Evolutionary conservation across 2,329 filamentous ascomycete species (phyloP).

Genomic region (Colletotrichum zoysiae): DNA sequence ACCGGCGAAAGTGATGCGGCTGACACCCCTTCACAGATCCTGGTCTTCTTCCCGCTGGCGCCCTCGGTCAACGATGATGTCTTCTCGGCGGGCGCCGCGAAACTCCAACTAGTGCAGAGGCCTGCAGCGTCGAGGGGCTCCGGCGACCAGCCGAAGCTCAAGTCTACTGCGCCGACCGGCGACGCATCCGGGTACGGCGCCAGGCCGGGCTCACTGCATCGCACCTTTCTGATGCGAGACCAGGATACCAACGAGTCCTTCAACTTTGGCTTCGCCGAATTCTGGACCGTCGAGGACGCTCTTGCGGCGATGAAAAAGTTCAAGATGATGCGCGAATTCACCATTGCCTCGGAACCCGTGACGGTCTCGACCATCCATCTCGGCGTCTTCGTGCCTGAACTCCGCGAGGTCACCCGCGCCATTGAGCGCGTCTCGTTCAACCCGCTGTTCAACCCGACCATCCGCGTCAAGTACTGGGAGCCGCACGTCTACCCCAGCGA

Average conservation of each 20-base stretch:
- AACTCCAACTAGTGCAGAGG: slow-evolving; percentile 74
- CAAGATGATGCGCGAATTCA: slow-evolving; percentile 79
- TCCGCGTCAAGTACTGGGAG: slow-evolving; percentile 83
- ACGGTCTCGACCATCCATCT: slow-evolving; percentile 82
- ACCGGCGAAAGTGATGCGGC: slow-evolving; percentile 64
- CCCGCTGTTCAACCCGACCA: slow-evolving; percentile 74
- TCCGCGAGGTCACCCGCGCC: slow-evolving; percentile 67
- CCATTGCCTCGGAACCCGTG: slow-evolving; percentile 80
- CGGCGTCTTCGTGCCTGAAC: slow-evolving; percentile 85
- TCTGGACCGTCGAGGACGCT: slow-evolving; percentile 81
- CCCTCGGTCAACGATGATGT: slow-evolving; percentile 78
- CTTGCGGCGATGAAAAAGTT: slow-evolving; percentile 80
- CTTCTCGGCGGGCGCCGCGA: slow-evolving; percentile 78
- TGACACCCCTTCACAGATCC: slow-evolving; percentile 77
- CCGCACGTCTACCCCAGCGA: slow-evolving; percentile 78
- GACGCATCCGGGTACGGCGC: slow-evolving; percentile 75
- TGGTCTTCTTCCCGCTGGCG: slow-evolving; percentile 80
- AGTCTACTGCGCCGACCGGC: slow-evolving; percentile 68
- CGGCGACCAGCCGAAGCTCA: slow-evolving; percentile 65
- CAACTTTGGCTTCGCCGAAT: slow-evolving; percentile 88
- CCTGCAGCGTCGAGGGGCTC: slow-evolving; percentile 61
- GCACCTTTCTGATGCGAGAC: slow-evolving; percentile 83
- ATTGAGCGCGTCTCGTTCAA: slow-evolving; percentile 76
- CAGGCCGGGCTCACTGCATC: slow-evolving; percentile 78
- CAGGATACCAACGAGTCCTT: slow-evolving; percentile 78